A percentile compares a stretch with the other conserved stretches of the same genome.
Evolutionary conservation across 2,329 filamentous ascomycete genomes (phyloP).

Genomic region (Salinomyces thailandicus): DNA sequence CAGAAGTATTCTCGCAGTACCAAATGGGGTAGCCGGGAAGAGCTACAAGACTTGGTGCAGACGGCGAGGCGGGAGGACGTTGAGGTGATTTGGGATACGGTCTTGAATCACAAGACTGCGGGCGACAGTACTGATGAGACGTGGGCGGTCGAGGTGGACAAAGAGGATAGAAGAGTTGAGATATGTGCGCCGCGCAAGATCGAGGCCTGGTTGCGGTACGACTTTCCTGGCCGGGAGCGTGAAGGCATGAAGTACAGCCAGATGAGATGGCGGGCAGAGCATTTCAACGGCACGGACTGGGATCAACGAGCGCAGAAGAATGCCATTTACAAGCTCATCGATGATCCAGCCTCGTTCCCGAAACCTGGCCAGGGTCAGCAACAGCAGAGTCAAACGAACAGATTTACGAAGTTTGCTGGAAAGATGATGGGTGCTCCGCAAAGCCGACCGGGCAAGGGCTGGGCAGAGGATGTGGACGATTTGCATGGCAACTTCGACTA

Average conservation of each 20-base stretch:
- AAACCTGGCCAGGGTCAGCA: constrained; percentile 12
- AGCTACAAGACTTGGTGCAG: constrained; percentile 45
- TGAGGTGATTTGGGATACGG: constrained; percentile 57
- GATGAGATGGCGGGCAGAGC: constrained; percentile 55
- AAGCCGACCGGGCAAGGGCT: constrained; percentile 44
- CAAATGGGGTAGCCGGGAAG: constrained; percentile 59
- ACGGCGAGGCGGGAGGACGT: constrained; percentile 45
- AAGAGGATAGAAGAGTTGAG: constrained; percentile 44
- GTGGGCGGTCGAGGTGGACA: constrained; percentile 53
- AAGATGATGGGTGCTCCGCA: constrained; percentile 6
- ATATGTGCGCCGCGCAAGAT: constrained; percentile 50
- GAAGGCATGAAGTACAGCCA: constrained; percentile 46
- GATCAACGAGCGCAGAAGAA: constrained; percentile 47
- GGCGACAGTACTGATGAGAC: constrained; percentile 56
- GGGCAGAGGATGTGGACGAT: constrained; percentile 51
- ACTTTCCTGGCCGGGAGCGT: constrained; percentile 47
- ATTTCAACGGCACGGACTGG: constrained; percentile 60
- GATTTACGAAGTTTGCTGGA: constrained; percentile 15
- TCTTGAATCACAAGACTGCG: constrained; percentile 62
- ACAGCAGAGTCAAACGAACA: constrained; percentile 11
- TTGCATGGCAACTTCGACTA: constrained; percentile 58
- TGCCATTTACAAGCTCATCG: constrained; percentile 56
- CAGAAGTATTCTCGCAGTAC: constrained; percentile 54
- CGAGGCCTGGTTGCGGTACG: constrained; percentile 57
- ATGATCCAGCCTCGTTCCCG: constrained; percentile 23